Base-by-base conservation (phyloP, 129 eudicot species). In the Flaveria bidentis region DNA sequence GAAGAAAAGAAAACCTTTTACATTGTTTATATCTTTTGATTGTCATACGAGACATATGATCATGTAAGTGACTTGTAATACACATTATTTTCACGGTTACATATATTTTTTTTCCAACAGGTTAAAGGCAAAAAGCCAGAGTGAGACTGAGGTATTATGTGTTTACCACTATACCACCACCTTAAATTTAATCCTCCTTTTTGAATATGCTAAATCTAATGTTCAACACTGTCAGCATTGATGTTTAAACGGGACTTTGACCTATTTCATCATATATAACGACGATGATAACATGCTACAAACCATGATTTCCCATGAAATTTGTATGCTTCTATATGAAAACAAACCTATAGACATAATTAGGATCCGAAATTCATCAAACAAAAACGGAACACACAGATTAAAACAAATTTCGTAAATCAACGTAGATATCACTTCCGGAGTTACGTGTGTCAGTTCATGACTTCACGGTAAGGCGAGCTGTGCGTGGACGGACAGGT, bases 401-500 rank as follows among this genome's bases (percentile, higher is more conserved):
- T 36, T 44, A 58, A 36, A 69, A 64, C 9, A 28, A 56, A 64
- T 73, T 64, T n/a, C 22, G 47, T 73, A 39, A 51, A 71, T 72
- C 72, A 1, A 64, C 11, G 55, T 61, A 63, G 22, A 65, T 66
- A 74, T 72, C 46, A 39, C 45, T 39, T 36, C 22, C 13, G 11
- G 68, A 11, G 14, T 62, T 28, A 55, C 6, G 26, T 16, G 61
- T 33, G 49, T 92, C 79, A 87, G 58, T 86, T 87, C 85, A 87
- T 69, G 53, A 49, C 53, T 49, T 49, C 53, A 49, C 53, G 26
- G 89, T 67, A 22, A 83, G 80, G 28, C 93, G 97, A 49, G 89
- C 86, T 64, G 92, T 67, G 9, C 92, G 91, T 42, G 91, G 97
- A 44, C 97, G 91, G 57, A 92, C 96, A 2, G 97, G 96, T 23